Percentiles rank a stretch among this genome's conserved stretches.
Conservation (phyloP, 2,329 filamentous ascomycete genomes). For the Fusarium sp. region DNA sequence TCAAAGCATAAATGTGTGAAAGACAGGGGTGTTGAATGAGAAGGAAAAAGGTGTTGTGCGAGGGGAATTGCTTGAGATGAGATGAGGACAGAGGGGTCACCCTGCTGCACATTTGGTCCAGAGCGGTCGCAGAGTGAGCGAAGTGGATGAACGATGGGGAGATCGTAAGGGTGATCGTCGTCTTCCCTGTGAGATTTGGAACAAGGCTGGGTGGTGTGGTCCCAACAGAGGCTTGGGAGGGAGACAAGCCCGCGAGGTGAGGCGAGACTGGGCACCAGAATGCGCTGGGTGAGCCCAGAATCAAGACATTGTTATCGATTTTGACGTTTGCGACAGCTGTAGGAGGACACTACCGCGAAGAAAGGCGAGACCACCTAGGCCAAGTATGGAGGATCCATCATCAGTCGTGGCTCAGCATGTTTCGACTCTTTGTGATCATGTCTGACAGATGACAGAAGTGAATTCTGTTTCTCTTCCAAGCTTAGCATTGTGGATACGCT, state of each 20-base stretch:
- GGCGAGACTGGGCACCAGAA: conserved; percentile 32
- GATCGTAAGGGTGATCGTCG: conserved; percentile 45
- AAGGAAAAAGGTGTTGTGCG: conserved; percentile 5
- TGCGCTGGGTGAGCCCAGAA: conserved; percentile 25
- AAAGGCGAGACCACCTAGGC: conserved; percentile 1
- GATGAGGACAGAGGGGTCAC: conserved; percentile 30
- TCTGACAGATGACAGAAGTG: conserved; percentile 20
- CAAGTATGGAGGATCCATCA: neutral
- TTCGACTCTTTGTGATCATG: conserved; percentile 23
- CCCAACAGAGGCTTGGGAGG: conserved; percentile 18
- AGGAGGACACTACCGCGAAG: conserved; percentile 7
- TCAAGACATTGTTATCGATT: conserved; percentile 18
- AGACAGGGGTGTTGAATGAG: conserved; percentile 37
- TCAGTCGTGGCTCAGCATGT: conserved; percentile 24
- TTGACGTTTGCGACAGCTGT: neutral
- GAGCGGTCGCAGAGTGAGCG: conserved; percentile 23
- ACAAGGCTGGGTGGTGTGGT: conserved; percentile 34
- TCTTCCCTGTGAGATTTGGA: conserved; percentile 44
- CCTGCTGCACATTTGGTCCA: conserved; percentile 14
- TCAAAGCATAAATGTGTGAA: conserved; percentile 38
- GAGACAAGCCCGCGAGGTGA: conserved; percentile 30
- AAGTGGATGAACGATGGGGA: conserved; percentile 41
- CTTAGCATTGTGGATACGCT: conserved; percentile 36
- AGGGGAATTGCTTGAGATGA: conserved; percentile 38
- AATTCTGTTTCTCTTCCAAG: conserved; percentile 34